Conservation (phyloP, 1,284 basidiomycete species). For the Cryptococcus neoformans region DNA sequence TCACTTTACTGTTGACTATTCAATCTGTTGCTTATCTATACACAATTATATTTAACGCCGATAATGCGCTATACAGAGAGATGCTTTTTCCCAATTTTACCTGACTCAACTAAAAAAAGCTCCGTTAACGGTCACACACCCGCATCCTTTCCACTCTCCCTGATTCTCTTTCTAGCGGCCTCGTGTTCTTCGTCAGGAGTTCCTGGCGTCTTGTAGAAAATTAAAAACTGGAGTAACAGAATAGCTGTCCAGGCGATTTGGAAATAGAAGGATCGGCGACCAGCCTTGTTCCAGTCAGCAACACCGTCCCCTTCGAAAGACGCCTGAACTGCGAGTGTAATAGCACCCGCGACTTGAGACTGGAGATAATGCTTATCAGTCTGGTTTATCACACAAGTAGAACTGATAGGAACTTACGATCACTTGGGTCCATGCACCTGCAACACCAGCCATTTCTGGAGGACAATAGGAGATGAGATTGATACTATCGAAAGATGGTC, state of each 20-base stretch:
- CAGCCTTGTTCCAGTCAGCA: slow-evolving; percentile 29
- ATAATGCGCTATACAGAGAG: not conserved
- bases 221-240: slow-evolving; percentile 21
- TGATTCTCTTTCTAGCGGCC: slow-evolving; percentile 28
- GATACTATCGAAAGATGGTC: slow-evolving; percentile 7
- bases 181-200: slow-evolving; percentile 35
- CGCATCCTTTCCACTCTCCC: slow-evolving; percentile 11
- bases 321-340: slow-evolving; percentile 42
- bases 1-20: not conserved
- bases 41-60: not conserved
- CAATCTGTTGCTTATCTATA: not conserved
- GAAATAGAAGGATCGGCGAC: slow-evolving; percentile 34
- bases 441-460: slow-evolving; percentile 44
- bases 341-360: slow-evolving; percentile 35
- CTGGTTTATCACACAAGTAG: not conserved
- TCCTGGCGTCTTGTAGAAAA: slow-evolving; percentile 31
- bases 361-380: not conserved
- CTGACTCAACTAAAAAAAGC: not conserved
- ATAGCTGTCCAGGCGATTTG: slow-evolving; percentile 31
- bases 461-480: slow-evolving; percentile 34
- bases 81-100: not conserved
- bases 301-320: slow-evolving; percentile 33
- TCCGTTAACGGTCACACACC: not conserved
- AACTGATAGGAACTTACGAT: slow-evolving; percentile 8
- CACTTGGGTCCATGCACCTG: slow-evolving; percentile 41